Conservation (phyloP, 305 asterid species). For the Galium porrigens region DNA sequence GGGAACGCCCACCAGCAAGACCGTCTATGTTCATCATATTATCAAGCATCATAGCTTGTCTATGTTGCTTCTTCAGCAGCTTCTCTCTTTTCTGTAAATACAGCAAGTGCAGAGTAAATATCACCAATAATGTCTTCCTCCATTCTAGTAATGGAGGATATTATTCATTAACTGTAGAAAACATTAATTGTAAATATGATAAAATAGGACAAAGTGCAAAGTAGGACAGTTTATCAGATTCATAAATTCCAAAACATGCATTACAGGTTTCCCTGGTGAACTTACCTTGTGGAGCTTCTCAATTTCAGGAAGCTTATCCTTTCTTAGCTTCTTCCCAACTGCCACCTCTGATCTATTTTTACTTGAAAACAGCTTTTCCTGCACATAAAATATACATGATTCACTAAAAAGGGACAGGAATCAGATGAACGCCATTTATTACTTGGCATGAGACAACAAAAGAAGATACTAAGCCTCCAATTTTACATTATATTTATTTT, state of each 20-base stretch:
- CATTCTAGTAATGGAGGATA: background rate
- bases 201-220: background rate
- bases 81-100: slow-evolving; percentile 74
- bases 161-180: background rate
- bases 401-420: background rate
- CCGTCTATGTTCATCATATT: slow-evolving; percentile 58
- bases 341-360: slow-evolving; percentile 70
- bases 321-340: slow-evolving; percentile 81
- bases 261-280: background rate
- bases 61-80: slow-evolving; percentile 75
- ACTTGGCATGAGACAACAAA: background rate
- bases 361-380: slow-evolving; percentile 85
- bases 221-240: background rate
- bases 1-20: slow-evolving; percentile 71
- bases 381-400: slow-evolving; percentile 19
- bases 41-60: slow-evolving; percentile 92
- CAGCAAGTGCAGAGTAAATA: slow-evolving; percentile 17
- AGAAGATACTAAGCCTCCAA: background rate
- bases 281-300: slow-evolving; percentile 88
- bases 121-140: slow-evolving; percentile 10
- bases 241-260: background rate
- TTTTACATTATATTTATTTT: too few species aligned
- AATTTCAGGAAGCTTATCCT: slow-evolving; percentile 74
- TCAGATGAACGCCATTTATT: background rate
- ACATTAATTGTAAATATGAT: background rate